Evolutionary conservation across 306 rosid genomes (phyloP), one percentile per base, ranked within the genome.

Genomic region (Medicago arabica): DNA sequence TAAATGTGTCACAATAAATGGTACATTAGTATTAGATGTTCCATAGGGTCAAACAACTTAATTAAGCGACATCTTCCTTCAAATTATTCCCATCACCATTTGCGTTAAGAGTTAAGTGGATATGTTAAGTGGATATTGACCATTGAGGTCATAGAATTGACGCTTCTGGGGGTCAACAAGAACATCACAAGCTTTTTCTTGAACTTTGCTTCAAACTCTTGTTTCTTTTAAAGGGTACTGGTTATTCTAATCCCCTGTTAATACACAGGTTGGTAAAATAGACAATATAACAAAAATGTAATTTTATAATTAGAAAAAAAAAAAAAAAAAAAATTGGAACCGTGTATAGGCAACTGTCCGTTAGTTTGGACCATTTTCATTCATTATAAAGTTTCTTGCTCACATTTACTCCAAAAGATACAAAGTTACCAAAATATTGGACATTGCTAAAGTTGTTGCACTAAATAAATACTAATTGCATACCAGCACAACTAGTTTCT

Each of bases 171-270:
- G 86, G 50, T 93, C 91, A 75, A 87, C 75, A 4, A 93, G 81
- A 14, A 93, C 92, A 61, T 89, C 90, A 63, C 91, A 93, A 0
- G 98, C 98, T 63, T 93, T 77, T 85, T 86, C 88, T 91, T 91
- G 81, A 91, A 91, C 76, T 88, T 88, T 8, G 93, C 79, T 80
- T 91, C 98, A 5, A 90, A 88, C 53, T 85, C 93, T 39, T 81
- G 82, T 66, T 85, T 81, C 80, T 67, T 82, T 82, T 11, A 43
- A 53, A 19, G 86, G 86, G 31, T 64, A 53, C 2, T 76, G 71
- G 4, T 75, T 23, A 19, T 91, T 91, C 92, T 93, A 90, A 77
- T 93, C 98, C 51, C 7, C n/a, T 12, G 14, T 44, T 44, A 43
- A 44, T 44, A 46, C n/a, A 46, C 51, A 11, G 51, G n/a, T 46